Percentiles rank a stretch among this genome's conserved stretches.
phyloP scores from a whole-genome alignment of 1,284 basidiomycete species.

The Boletus austroedulis region DNA sequence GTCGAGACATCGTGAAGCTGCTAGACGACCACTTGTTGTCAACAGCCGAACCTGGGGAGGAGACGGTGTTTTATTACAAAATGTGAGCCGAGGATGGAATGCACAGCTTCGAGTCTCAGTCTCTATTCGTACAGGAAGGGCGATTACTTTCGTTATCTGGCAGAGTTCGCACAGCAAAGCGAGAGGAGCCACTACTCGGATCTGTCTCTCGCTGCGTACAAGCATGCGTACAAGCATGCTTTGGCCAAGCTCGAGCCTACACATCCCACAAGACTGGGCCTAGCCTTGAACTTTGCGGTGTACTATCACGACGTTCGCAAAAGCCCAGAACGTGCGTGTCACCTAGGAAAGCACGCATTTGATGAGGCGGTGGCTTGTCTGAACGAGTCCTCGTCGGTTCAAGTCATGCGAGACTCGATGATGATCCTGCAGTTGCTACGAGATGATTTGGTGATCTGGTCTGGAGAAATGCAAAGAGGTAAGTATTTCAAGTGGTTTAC shows the following conservation, averaged over 20 bases:
- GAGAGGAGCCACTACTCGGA: conserved; percentile 50
- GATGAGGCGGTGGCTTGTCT: conserved; percentile 61
- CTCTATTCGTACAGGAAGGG: conserved; percentile 49
- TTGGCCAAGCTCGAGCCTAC: conserved; percentile 54
- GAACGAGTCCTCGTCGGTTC: conserved; percentile 40
- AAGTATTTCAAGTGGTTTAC: conserved; percentile 13
- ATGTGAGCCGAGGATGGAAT: conserved; percentile 43
- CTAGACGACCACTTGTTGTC: conserved; percentile 55
- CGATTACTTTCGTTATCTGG: conserved; percentile 68
- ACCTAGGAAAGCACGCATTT: conserved; percentile 77
- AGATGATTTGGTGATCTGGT: conserved; percentile 66
- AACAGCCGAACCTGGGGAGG: conserved; percentile 55
- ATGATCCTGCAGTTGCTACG: conserved; percentile 63
- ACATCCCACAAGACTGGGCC: conserved; percentile 76
- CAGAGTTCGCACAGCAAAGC: conserved; percentile 54
- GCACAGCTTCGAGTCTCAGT: conserved; percentile 7
- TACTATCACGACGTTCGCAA: conserved; percentile 96
- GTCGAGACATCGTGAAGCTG: conserved; percentile 56
- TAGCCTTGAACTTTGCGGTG: conserved; percentile 95
- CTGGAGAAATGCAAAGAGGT: conserved; percentile 52
- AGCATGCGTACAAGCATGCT: conserved; percentile 64
- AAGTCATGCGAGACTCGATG: conserved; percentile 58
- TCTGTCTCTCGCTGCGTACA: conserved; percentile 61
- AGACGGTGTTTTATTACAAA: conserved; percentile 67
- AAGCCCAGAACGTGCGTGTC: conserved; percentile 89